Evolutionary conservation across 495 filamentous ascomycete species (phyloP), one percentile per base, ranked within the genome.

Genomic region (Penicillium antarcticum): DNA sequence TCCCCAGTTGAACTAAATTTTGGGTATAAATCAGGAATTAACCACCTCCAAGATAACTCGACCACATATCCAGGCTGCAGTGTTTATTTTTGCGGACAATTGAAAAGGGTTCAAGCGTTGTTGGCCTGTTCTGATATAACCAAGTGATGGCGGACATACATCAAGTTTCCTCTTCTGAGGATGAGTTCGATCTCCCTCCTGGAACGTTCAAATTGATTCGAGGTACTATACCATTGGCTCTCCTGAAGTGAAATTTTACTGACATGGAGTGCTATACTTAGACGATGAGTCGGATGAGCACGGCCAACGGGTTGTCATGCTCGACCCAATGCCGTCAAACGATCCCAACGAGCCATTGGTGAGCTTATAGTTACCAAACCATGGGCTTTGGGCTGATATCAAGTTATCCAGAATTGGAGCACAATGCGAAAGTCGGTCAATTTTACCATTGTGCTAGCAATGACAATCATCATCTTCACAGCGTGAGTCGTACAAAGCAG

Each of bases 311-410:
- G 43, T 48, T 18, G 31, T 72, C 7, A 48, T 67, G 36, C 65
- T 69, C 3, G 58, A 63, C 19, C 69, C 69, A 0, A 29, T 67
- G 5, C 69, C 67, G 10, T 63, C 60, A 5, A 53, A 40, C 31
- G 67, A 72, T 36, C 65, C 67, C 7, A 72, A 72, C 40, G 63
- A 66, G 18, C 69, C 69, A 2, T 54, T 72, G 40, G 69, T 70
- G 31, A 19, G 55, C 41, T 31, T 11, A 4, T 23, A 0, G 21
- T 26, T 17, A 16, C 1, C 6, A 16, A n/a, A 11, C 18, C 12
- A 3, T 9, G 18, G 6, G 18, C 12, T 5, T 36, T 5, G 0
- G 14, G 19, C 16, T 26, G 18, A 32, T 14, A 29, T 21, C 35
- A 18, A 8, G 34, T 33, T 18, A 32, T n/a, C 5, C 13, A 72